A percentile compares a stretch with the other conserved stretches of the same genome.
phyloP scores from a whole-genome alignment of 345 rosid genomes.

The Lepidium africanum region DNA sequence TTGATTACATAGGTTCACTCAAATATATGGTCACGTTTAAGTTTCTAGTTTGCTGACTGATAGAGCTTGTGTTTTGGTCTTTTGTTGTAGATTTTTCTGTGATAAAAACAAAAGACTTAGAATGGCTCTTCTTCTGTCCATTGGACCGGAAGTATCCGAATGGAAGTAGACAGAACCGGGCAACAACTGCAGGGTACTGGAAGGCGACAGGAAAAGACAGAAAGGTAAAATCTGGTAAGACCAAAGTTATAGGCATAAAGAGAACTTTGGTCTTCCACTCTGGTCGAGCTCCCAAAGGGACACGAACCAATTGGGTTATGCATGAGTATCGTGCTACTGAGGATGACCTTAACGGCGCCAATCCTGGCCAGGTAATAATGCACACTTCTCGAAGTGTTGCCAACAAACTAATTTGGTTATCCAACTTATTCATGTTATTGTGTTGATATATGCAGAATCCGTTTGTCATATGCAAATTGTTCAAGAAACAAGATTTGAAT shows the following conservation, averaged over 20 bases:
- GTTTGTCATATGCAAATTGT: constrained; percentile 57
- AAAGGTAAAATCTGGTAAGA: constrained; percentile 39
- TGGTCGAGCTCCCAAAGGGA: constrained; percentile 80
- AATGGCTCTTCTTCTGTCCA: constrained; percentile 98
- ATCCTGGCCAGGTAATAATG: constrained; percentile 71
- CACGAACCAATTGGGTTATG: constrained; percentile 80
- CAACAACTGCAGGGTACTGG: constrained; percentile 82
- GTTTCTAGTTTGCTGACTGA: not conserved
- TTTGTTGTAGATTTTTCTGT: constrained; percentile 49
- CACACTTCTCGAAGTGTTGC: not conserved
- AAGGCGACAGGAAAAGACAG: constrained; percentile 94
- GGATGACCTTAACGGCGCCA: constrained; percentile 58
- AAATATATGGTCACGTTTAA: not conserved
- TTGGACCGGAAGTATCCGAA: constrained; percentile 82
- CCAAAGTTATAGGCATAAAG: constrained; percentile 65
- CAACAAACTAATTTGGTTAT: not conserved
- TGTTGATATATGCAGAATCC: constrained; percentile 39
- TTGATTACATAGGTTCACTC: not conserved
- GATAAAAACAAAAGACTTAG: constrained; percentile 49
- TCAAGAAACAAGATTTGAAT: constrained; percentile 53
- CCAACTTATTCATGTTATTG: constrained; percentile 2
- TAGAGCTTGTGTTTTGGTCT: not conserved
- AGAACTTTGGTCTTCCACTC: constrained; percentile 79
- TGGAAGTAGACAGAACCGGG: constrained; percentile 75
- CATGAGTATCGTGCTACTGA: constrained; percentile 83